Conservation (phyloP, 768 basidiomycete species). For the Rubroboletus pulcherrimus region DNA sequence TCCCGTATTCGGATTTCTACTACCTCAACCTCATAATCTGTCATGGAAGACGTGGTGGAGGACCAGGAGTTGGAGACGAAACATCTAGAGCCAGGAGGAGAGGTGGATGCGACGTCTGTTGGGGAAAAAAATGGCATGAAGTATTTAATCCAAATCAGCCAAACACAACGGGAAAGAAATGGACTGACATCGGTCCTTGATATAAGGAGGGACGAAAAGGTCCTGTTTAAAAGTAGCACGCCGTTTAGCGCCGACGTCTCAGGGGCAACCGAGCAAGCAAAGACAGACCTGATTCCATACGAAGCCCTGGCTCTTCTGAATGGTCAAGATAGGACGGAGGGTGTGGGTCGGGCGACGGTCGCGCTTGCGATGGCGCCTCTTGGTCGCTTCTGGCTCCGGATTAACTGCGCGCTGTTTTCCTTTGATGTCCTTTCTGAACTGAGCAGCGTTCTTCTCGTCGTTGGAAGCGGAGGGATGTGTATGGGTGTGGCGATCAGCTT, state of each 20-base stretch:
- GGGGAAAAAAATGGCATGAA: neutral
- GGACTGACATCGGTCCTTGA: conserved; percentile 83
- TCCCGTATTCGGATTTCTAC: conserved; percentile 83
- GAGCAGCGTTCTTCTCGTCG: conserved; percentile 35
- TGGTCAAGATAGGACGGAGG: conserved; percentile 80
- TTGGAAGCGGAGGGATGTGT: conserved; percentile 6
- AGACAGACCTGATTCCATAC: conserved; percentile 85
- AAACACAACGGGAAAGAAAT: conserved; percentile 14
- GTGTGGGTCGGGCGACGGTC: conserved; percentile 57
- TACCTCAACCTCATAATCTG: conserved; percentile 81
- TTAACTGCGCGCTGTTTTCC: conserved; percentile 80
- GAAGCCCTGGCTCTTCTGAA: conserved; percentile 83
- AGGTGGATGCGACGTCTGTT: conserved; percentile 78
- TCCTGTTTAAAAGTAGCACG: conserved; percentile 46
- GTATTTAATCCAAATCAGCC: conserved; percentile 1
- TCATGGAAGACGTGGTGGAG: conserved; percentile 61
- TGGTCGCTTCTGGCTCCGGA: conserved; percentile 52
- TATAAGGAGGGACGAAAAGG: conserved; percentile 82
- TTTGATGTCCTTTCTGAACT: conserved; percentile 60
- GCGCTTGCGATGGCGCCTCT: conserved; percentile 47
- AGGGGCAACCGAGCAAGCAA: neutral
- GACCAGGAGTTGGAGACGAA: conserved; percentile 68
- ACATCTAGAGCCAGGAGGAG: conserved; percentile 65
- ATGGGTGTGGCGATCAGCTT: conserved; percentile 27
- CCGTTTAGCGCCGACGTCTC: neutral